Percentiles rank a stretch among this genome's conserved stretches.
phyloP scores from a whole-genome alignment of 805 yeast species.

The Candida sakaeoensis region DNA sequence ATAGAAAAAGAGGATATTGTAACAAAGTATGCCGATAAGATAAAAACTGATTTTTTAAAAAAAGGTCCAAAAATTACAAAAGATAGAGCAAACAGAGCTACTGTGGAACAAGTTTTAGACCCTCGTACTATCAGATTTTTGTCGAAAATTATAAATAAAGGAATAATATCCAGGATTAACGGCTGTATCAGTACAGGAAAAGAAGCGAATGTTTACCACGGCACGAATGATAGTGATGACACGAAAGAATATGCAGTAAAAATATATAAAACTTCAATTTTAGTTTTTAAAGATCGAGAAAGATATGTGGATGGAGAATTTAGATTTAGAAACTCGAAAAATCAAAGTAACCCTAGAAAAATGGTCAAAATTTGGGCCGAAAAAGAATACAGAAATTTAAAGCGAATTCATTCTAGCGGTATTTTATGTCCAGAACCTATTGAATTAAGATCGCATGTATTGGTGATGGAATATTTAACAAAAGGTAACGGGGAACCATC shows the following conservation, averaged over 20 bases:
- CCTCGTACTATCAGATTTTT: slow-evolving; percentile 88
- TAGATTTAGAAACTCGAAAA: slow-evolving; percentile 80
- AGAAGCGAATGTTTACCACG: slow-evolving; percentile 92
- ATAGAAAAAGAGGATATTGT: slow-evolving; percentile 45
- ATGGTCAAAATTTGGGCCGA: slow-evolving; percentile 99
- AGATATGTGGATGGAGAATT: slow-evolving; percentile 95
- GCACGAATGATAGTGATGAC: slow-evolving; percentile 55
- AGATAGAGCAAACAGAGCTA: slow-evolving; percentile 91
- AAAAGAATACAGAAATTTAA: slow-evolving; percentile 90
- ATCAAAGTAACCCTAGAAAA: slow-evolving; percentile 88
- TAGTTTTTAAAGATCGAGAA: slow-evolving; percentile 96
- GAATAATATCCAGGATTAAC: slow-evolving; percentile 77
- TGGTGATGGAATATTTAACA: slow-evolving; percentile 88
- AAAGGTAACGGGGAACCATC: slow-evolving; percentile 85
- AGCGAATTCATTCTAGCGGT: slow-evolving; percentile 71
- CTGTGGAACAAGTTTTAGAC: slow-evolving; percentile 94
- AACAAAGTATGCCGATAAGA: slow-evolving; percentile 60
- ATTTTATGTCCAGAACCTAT: slow-evolving; percentile 94
- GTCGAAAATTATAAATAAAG: slow-evolving; percentile 76
- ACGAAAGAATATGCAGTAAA: slow-evolving; percentile 78
- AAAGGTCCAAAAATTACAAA: slow-evolving; percentile 58
- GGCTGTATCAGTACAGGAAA: slow-evolving; percentile 97
- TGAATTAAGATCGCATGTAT: slow-evolving; percentile 82
- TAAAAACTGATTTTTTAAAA: slow-evolving; percentile 59
- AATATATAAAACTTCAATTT: slow-evolving; percentile 91